Percentiles rank a stretch among this genome's conserved stretches.
phyloP scores from a whole-genome alignment of 345 rosid genomes.

The Boechera retrofracta region DNA sequence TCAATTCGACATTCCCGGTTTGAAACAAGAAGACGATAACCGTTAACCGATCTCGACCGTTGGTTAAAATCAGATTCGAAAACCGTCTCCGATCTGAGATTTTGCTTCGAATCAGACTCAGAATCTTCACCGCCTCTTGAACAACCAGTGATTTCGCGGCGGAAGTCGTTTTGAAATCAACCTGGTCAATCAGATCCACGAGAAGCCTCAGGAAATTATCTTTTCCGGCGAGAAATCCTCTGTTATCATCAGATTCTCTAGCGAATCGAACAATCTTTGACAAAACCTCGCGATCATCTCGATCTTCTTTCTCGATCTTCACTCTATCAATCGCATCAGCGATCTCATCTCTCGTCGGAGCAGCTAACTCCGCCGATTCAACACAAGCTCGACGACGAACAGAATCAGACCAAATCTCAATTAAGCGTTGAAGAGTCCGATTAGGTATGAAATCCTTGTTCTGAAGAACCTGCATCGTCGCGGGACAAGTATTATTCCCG shows the following conservation, averaged over 20 bases:
- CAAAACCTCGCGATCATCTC: conserved; percentile 35
- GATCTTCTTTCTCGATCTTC: conserved; percentile 31
- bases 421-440: conserved; percentile 76
- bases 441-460: conserved; percentile 79
- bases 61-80: conserved; percentile 47
- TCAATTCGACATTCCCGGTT: conserved; percentile 55
- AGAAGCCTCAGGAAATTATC: conserved; percentile 65
- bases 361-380: conserved; percentile 34
- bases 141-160: conserved; percentile 41
- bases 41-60: conserved; percentile 50
- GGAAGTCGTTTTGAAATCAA: conserved; percentile 33
- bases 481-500: conserved; percentile 91
- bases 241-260: conserved; percentile 63
- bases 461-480: conserved; percentile 91
- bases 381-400: conserved; percentile 42
- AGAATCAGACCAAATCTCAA: conserved; percentile 82
- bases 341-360: conserved; percentile 52
- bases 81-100: conserved; percentile 50
- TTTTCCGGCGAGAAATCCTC: conserved; percentile 58
- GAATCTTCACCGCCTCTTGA: conserved; percentile 62
- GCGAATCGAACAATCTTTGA: conserved; percentile 56
- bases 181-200: conserved; percentile 53
- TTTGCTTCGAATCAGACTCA: conserved; percentile 52
- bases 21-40: conserved; percentile 51
- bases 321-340: conserved; percentile 46